Conservation (phyloP, 148 eudicot species). For the Arctostaphylos glauca region DNA sequence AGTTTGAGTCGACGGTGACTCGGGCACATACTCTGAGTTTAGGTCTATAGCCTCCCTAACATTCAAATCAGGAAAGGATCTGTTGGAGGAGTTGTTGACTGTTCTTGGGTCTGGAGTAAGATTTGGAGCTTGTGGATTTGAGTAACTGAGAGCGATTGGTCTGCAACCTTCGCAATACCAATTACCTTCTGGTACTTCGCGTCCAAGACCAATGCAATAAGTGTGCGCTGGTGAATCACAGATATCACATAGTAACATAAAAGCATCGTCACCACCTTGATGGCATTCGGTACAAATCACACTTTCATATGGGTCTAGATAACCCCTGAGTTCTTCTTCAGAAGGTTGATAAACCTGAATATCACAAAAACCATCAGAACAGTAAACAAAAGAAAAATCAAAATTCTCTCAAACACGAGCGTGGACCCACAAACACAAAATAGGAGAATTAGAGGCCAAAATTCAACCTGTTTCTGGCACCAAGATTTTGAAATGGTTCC, state of each 20-base stretch:
- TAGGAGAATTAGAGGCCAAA: constrained; percentile 22
- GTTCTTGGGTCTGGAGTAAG: constrained; percentile 39
- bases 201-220: constrained; percentile 89
- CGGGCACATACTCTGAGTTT: constrained; percentile 64
- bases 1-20: constrained; percentile 58
- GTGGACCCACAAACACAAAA: constrained; percentile 4
- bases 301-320: constrained; percentile 77
- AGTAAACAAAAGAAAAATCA: constrained; percentile 6
- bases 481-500: neutral
- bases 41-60: constrained; percentile 70
- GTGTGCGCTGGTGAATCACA: constrained; percentile 99
- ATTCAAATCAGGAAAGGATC: constrained; percentile 50
- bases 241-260: constrained; percentile 87
- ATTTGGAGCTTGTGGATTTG: constrained; percentile 47
- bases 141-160: constrained; percentile 59
- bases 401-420: neutral
- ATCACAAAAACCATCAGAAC: neutral
- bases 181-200: constrained; percentile 84
- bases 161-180: constrained; percentile 98
- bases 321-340: constrained; percentile 86
- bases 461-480: neutral
- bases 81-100: constrained; percentile 28
- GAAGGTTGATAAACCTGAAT: constrained; percentile 93
- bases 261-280: constrained; percentile 91
- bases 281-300: constrained; percentile 88